Evolutionary conservation across 2,329 filamentous ascomycete genomes (phyloP).

Genomic region (Septoria linicola): DNA sequence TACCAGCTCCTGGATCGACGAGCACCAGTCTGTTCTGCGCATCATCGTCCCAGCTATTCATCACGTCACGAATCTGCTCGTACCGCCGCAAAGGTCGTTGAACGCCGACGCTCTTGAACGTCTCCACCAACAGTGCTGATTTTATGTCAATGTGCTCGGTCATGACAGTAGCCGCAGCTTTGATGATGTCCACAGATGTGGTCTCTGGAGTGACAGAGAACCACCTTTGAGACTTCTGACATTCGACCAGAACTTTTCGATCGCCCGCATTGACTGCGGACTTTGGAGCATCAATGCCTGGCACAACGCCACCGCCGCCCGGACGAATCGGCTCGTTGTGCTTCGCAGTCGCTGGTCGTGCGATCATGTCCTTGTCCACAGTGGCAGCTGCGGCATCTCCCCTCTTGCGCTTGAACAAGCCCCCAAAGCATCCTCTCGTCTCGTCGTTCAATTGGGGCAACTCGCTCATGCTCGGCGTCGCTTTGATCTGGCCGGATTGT

Average conservation of each 20-base stretch:
- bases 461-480: conserved; percentile 33
- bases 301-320: conserved; percentile 50
- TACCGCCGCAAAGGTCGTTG: conserved; percentile 82
- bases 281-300: conserved; percentile 70
- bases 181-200: conserved; percentile 70
- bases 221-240: conserved; percentile 65
- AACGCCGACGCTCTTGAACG: conserved; percentile 71
- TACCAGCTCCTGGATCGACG: conserved; percentile 54
- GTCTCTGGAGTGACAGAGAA: conserved; percentile 75
- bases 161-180: conserved; percentile 63
- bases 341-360: conserved; percentile 27
- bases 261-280: conserved; percentile 80
- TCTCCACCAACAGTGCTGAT: conserved; percentile 72
- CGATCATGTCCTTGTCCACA: conserved; percentile 18
- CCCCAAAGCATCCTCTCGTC: conserved; percentile 34
- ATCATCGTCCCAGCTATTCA: conserved; percentile 91
- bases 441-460: conserved; percentile 28
- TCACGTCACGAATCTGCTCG: conserved; percentile 78
- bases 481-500: conserved; percentile 34
- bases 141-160: conserved; percentile 63
- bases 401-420: conserved; percentile 39
- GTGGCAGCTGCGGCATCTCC: conserved; percentile 20
- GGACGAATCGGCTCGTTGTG: conserved; percentile 29
- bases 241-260: conserved; percentile 72
- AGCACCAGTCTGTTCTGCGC: conserved; percentile 72